Base-by-base conservation (phyloP, 768 basidiomycete genomes). In the Xerocomellus dryophilus region DNA sequence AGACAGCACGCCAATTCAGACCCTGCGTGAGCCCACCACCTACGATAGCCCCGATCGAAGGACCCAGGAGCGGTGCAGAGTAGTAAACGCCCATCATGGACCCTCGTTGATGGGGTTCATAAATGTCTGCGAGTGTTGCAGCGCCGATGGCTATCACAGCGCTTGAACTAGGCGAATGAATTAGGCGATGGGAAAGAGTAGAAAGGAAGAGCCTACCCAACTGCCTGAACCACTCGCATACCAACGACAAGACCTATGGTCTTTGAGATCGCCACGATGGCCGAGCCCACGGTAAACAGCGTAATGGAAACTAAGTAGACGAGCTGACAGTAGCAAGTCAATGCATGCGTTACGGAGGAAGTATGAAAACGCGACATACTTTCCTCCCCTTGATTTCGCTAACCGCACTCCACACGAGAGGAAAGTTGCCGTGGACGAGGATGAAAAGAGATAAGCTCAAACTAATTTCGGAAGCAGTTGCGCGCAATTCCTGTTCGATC, bases 21-120 rank as follows among this genome's bases (percentile, higher is more conserved):
- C 74, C 80, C 50, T 84, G 77, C 0, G 89, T 84, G 4, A 92
- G 73, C 0, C 71, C 80, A 1, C 90, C 88, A 5, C 90, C 90
- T 32, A 91, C 61, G 29, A 91, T 78, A 1, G 87, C 83, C 0
- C 88, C 88, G 2, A 88, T 57, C 1, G 81, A 75, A 2, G 85
- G 84, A 0, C 90, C 91, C 4, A 93, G 77, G 4, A 93, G 78
- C 0, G 90, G 90, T 4, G 90, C 85, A 11, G 84, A 80, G 61
- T 91, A 93, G 68, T 85, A 93, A 17, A 92, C 71, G 0, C 92
- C 91, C 80, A 93, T 85, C 78, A 83, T 87, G 4, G 79, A 81
- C 1, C 91, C 91, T 31, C 91, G 77, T 60, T 89, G 83, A 21
- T 77, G 73, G 0, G 89, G 83, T 31, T 91, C 89, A 58, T 82